Evolutionary conservation across 768 basidiomycete species (phyloP).

Genomic region (Rhizopogon vinicolor): DNA sequence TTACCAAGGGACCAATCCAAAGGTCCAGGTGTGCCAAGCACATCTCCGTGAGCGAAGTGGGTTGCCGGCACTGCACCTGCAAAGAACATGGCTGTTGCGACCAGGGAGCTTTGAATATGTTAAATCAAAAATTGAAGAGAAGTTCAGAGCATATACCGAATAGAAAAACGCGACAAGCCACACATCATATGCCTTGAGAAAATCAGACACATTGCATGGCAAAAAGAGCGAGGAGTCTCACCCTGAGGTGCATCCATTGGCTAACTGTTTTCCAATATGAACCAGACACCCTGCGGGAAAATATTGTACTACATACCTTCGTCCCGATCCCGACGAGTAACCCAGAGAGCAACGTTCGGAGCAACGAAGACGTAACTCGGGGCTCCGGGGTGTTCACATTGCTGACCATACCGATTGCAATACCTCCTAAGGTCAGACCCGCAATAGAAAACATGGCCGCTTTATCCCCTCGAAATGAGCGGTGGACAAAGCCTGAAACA

Average conservation of each 20-base stretch:
- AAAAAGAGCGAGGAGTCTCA: constrained; percentile 16
- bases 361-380: constrained; percentile 13
- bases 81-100: constrained; percentile 51
- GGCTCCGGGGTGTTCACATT: constrained; percentile 30
- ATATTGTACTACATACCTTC: constrained; percentile 33
- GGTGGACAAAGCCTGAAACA: constrained; percentile 58
- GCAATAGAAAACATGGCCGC: constrained; percentile 38
- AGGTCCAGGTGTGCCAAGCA: constrained; percentile 23
- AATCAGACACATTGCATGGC: background rate
- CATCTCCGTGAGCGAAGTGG: constrained; percentile 30
- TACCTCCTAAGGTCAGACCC: constrained; percentile 49
- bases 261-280: constrained; percentile 31
- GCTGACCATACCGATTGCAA: constrained; percentile 31
- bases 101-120: constrained; percentile 39
- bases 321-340: constrained; percentile 55
- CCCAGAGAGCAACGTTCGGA: constrained; percentile 40
- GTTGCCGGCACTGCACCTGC: constrained; percentile 43
- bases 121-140: constrained; percentile 1
- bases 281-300: background rate
- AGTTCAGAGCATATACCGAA: constrained; percentile 37
- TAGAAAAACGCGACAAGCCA: constrained; percentile 52
- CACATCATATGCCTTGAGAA: constrained; percentile 55
- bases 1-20: constrained; percentile 39
- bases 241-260: constrained; percentile 67
- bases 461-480: constrained; percentile 37